Evolutionary conservation across 2,329 filamentous ascomycete genomes (phyloP), one percentile per base, ranked within the genome.

Genomic region (Coniella lustricola): DNA sequence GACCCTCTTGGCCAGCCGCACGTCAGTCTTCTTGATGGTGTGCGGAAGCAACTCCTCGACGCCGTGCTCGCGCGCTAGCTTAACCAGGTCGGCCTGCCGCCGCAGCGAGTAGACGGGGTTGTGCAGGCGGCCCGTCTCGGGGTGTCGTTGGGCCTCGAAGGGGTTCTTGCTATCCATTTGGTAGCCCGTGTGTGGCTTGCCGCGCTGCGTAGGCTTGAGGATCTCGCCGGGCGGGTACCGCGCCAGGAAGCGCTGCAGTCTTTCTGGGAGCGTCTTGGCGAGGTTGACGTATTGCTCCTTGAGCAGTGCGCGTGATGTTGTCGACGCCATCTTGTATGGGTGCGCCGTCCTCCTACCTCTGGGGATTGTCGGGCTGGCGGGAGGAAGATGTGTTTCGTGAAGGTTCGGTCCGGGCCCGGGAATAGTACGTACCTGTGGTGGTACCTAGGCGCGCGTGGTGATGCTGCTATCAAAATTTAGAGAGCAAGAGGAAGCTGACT

Each of bases 51-150:
- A 71, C 54, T 89, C 83, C 65, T 90, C 85, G 3, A 95, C 84
- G 47, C 87, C 86, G 66, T 90, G 77, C 60, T 85, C 74, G 50
- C 78, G 72, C 4, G 93, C 90, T 60, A 97, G 67, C 70, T 95
- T 94, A 59, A 93, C 86, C 20, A 98, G 76, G 59, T 95, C 87
- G 20, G 90, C 90, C 73, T 98, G 93, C 53, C 87, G 79, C 48
- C 93, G 81, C 57, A 95, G 75, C 4, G 89, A 94, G 71, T 84
- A 90, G 49, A 82, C 77, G 0, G 93, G 88, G 55, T 89, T 80
- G 57, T 90, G 84, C 88, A 89, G 95, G 64, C 78, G 82, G 18
- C 87, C 86, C 0, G 89, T 95, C 36, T 74, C 70, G 33, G 85
- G 81, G 70, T 95, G 85, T 68, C 87, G 89, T 60, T 79, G 81